Evolutionary conservation across 257 asterid species (phyloP), one percentile per base, ranked within the genome.

Genomic region (Linderniella brevidens): DNA sequence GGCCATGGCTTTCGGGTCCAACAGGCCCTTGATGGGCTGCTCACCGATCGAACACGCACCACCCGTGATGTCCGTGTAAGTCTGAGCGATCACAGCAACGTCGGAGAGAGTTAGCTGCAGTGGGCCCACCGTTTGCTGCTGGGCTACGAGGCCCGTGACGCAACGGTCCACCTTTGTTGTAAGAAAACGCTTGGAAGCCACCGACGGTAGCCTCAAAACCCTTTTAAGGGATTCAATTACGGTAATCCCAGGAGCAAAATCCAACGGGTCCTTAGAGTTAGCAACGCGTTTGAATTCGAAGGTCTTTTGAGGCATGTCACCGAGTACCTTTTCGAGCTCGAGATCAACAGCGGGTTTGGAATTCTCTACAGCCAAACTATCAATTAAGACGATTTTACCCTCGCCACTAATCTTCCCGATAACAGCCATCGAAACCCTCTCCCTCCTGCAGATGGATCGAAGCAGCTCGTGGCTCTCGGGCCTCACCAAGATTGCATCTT

Each of bases 61-160:
- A 58, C 97, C 97, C 0, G 95, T 88, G 17, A 76, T 66, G 57
- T 58, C 90, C 4, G 78, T 74, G 51, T 66, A 84, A 49, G 84
- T 74, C 43, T 88, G 97, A 54, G 92, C 90, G 64, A 88, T 72
- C 8, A 84, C 95, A 36, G 90, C 94, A 56, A 84, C 95, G 63
- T 84, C 95, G 40, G 94, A 49, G 39, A 88, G 87, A 3, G 98
- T 69, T 52, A 84, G 72, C 63, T 88, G 92, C 68, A 88, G 64
- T 32, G 98, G 98, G 25, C 98, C 98, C 64, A 84, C 96, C 25
- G 96, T 84, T 69, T 88, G 96, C 75, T 88, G 98, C 58, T 88
- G 96, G 5, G 98, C 96, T 32, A 88, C 95, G 29, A 88, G 92
- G 40, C 95, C 95, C 14, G 98, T 88, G 25, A 88, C 98, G 51